These are phyloP conservation scores for Geosmithia morbida DNA, from an alignment of 2,329 filamentous ascomycete species.

Conservation along the genomic window DNA sequence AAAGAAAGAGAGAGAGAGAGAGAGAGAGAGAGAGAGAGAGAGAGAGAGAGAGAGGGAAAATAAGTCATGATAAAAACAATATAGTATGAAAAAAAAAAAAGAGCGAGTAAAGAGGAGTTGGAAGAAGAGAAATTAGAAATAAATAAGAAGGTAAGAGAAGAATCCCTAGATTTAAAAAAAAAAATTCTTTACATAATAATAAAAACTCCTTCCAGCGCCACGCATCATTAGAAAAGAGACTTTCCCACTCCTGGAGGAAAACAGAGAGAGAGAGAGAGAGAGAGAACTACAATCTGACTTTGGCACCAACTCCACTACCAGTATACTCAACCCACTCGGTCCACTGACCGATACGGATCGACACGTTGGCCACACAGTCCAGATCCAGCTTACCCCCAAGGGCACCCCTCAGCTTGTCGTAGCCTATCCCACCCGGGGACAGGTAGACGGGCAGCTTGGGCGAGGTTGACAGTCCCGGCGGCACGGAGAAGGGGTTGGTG, in stretches of 20 bases:
- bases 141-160: no score
- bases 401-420: conserved; percentile 66
- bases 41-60: no score
- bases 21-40: no score
- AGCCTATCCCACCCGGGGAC: conserved; percentile 64
- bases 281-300: conserved; percentile 16
- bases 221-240: not conserved
- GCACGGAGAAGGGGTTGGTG: conserved; percentile 51
- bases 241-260: no score
- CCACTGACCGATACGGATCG: conserved; percentile 62
- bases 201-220: not conserved
- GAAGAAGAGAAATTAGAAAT: no score
- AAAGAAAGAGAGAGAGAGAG: no score
- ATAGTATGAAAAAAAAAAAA: no score
- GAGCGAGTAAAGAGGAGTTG: no score
- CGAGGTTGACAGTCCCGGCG: conserved; percentile 57
- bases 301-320: conserved; percentile 57
- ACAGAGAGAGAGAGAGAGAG: no score
- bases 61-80: no score
- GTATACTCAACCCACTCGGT: conserved; percentile 56
- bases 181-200: no score
- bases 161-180: no score
- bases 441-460: conserved; percentile 74
- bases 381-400: conserved; percentile 68
- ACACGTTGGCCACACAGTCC: conserved; percentile 63